Base-by-base conservation (phyloP, 2,329 filamentous ascomycete genomes). In the Colletotrichum echinochloae region DNA sequence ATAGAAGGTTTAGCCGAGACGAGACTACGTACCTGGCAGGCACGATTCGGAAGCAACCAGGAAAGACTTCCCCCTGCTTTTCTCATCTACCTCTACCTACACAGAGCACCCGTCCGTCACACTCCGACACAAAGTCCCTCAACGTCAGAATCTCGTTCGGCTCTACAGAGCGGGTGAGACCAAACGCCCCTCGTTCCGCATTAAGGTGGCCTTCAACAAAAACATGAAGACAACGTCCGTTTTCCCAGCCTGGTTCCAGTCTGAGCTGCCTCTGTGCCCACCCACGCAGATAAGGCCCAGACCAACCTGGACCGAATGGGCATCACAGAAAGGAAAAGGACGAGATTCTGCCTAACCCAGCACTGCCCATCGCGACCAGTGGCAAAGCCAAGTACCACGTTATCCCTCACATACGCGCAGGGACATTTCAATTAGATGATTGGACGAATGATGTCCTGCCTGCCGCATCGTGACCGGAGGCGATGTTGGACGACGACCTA, bases 391-490 rank as follows among this genome's bases (percentile, higher is more conserved):
- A 46, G 51, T 35, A 33, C 35, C 23, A 57, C 51, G 44, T 16
- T 12, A 28, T 20, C 35, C 30, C 28, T 57, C 51, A 23, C 48
- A 35, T 37, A 48, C 8, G 18, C 26, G 6, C 12, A 35, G 30
- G 14, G 26, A 26, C 18, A 6, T 30, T 46, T 48, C 35, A 41
- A 26, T 60, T 30, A 28, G 39, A 60, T 39, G 66, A 66, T 66
- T 65, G 66, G 66, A 57, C 3, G 16, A 6, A 37, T 16, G 26
- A 52, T n/a, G 11, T 46, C 57, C 64, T 51, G 66, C 64, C 51
- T 56, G 56, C 57, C 57, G 23, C 51, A 62, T 62, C 56, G 49
- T 67, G 64, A 67, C 54, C 57, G 52, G 57, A 64, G 46, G 57
- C 67, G 46, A 62, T 37, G 37, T 44, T 26, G n/a, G 30, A 44